phyloP scores from a whole-genome alignment of 257 asterid genomes.

The Penstemon newberryi region DNA sequence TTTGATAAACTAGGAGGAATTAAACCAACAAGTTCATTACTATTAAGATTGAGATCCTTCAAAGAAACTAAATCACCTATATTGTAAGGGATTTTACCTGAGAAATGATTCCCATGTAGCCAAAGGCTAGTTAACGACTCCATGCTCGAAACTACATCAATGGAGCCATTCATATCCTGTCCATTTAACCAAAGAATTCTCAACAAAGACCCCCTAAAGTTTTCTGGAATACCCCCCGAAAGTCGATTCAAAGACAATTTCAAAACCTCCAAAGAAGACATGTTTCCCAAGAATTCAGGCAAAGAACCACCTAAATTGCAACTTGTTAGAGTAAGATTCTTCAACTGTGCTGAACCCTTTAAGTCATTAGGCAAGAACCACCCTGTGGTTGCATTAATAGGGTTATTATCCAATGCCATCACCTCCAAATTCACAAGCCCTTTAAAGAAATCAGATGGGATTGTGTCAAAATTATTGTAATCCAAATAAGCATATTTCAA shows the following conservation, averaged over 20 bases:
- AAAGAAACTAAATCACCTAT: constrained; percentile 58
- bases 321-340: constrained; percentile 59
- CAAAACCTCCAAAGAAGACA: constrained; percentile 74
- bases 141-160: constrained; percentile 59
- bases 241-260: constrained; percentile 55
- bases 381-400: constrained; percentile 68
- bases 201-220: constrained; percentile 54
- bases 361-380: constrained; percentile 71
- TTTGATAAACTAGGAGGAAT: constrained; percentile 58
- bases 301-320: constrained; percentile 69
- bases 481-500: constrained; percentile 75
- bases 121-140: constrained; percentile 67
- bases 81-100: constrained; percentile 69
- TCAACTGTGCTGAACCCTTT: constrained; percentile 62
- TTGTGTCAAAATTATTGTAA: constrained; percentile 62
- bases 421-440: constrained; percentile 80
- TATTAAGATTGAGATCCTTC: constrained; percentile 59
- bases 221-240: constrained; percentile 64
- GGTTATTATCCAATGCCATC: constrained; percentile 68
- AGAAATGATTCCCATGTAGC: constrained; percentile 83
- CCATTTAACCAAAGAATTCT: constrained; percentile 62
- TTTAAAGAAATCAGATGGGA: constrained; percentile 75
- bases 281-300: constrained; percentile 70
- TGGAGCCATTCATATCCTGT: constrained; percentile 79
- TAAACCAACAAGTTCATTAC: constrained; percentile 73